Conservation (phyloP, 768 basidiomycete genomes). For the Mycena belliarum region DNA sequence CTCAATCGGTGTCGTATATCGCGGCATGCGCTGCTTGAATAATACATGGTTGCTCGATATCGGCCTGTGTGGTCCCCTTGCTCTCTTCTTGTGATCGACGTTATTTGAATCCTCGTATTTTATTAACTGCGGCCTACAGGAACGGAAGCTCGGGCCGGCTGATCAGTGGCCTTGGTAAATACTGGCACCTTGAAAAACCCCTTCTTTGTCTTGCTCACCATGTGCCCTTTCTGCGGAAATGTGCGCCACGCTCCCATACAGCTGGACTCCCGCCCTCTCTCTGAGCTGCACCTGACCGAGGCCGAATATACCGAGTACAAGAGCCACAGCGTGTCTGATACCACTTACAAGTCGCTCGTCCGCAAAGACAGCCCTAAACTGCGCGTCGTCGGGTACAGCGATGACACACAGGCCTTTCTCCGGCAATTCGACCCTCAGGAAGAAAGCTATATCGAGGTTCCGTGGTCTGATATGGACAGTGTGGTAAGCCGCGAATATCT, state of each 20-base stretch:
- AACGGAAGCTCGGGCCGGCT: too few species aligned
- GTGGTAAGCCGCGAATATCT: not conserved
- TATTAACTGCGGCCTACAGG: too few species aligned
- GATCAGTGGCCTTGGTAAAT: too few species aligned
- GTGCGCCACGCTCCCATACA: not conserved
- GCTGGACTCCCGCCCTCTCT: slow-evolving; percentile 1
- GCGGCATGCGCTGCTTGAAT: too few species aligned
- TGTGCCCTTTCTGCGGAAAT: slow-evolving; percentile 8
- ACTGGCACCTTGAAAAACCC: too few species aligned
- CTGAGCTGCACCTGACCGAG: slow-evolving; percentile 4
- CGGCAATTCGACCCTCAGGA: not conserved
- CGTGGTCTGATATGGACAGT: slow-evolving; percentile 10
- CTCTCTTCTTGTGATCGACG: too few species aligned
- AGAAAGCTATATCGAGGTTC: slow-evolving; percentile 8
- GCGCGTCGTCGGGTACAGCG: slow-evolving; percentile 11
- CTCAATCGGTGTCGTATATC: too few species aligned
- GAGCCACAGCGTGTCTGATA: slow-evolving; percentile 5
- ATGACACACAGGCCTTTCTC: slow-evolving; percentile 10
- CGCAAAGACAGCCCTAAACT: not conserved
- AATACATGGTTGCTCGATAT: too few species aligned
- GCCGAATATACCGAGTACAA: slow-evolving; percentile 13
- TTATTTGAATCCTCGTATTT: too few species aligned
- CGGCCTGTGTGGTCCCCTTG: too few species aligned
- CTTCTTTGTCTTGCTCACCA: not conserved
- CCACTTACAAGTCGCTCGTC: not conserved